These are phyloP conservation scores for Pichia nanzhaoensis DNA, from an alignment of 805 yeast genomes.

Conservation along the genomic window DNA sequence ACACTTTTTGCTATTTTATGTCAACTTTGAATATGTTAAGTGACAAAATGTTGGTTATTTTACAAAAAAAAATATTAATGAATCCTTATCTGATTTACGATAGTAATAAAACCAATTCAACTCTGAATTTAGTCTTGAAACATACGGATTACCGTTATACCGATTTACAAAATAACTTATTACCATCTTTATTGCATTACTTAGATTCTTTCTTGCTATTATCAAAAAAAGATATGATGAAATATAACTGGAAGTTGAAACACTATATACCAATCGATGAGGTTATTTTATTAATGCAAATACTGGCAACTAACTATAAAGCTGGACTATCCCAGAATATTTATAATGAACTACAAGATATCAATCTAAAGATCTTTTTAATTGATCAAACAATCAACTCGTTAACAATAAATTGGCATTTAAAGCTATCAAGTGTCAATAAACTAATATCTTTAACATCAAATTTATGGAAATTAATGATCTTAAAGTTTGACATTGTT, in stretches of 20 bases:
- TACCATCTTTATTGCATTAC: conserved; percentile 52
- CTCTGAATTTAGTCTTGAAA: conserved; percentile 15
- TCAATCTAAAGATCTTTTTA: conserved; percentile 27
- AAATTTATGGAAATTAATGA: conserved; percentile 22
- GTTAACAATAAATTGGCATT: conserved; percentile 20
- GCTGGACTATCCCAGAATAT: conserved; percentile 17
- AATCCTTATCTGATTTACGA: conserved; percentile 16
- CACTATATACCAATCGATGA: conserved; percentile 58
- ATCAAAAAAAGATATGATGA: conserved; percentile 30
- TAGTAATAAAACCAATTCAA: conserved; percentile 8
- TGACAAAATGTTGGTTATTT: conserved; percentile 44
- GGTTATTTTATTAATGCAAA: conserved; percentile 44
- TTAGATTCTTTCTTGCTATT: conserved; percentile 48
- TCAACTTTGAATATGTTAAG: conserved; percentile 39
- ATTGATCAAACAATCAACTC: conserved; percentile 19
- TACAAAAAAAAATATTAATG: conserved; percentile 32
- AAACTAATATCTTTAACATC: conserved; percentile 19
- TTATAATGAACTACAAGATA: conserved; percentile 17
- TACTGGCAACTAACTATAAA: conserved; percentile 47
- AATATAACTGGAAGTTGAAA: conserved; percentile 55
- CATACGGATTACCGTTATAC: conserved; percentile 37
- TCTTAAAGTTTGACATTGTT: conserved; percentile 16
- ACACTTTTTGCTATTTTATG: conserved; percentile 5
- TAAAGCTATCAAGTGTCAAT: conserved; percentile 21
- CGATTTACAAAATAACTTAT: conserved; percentile 44